Evolutionary conservation across 176 grass and related monocot species (phyloP).

Genomic region (Cenchrus fungigraminus): DNA sequence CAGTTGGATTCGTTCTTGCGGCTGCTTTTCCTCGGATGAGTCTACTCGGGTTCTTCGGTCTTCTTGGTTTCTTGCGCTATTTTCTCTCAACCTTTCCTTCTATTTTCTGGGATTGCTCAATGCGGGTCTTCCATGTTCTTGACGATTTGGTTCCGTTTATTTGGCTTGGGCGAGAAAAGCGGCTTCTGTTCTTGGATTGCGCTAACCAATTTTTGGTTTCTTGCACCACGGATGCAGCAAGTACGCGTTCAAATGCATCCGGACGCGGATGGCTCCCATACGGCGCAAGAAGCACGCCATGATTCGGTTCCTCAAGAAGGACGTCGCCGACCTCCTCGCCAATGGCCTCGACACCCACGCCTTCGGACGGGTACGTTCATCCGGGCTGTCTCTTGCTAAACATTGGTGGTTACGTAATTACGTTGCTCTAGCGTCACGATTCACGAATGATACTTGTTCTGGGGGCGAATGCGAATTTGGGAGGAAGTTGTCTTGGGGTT

Average conservation of each 20-base stretch:
- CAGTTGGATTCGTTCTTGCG: slow-evolving; percentile 4
- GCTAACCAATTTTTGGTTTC: slow-evolving; percentile 2
- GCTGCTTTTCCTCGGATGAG: neutral
- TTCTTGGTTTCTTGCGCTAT: slow-evolving; percentile 14
- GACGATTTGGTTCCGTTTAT: neutral
- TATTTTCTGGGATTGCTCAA: neutral
- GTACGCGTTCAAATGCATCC: slow-evolving; percentile 76
- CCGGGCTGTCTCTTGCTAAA: neutral
- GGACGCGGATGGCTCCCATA: slow-evolving; percentile 63
- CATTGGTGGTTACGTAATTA: neutral
- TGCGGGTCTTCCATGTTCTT: neutral
- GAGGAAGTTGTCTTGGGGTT: neutral
- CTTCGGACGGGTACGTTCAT: slow-evolving; percentile 61
- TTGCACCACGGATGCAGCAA: slow-evolving; percentile 56
- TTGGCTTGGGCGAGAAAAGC: neutral
- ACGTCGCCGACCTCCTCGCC: slow-evolving; percentile 86
- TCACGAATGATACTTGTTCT: neutral
- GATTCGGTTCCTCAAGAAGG: slow-evolving; percentile 87
- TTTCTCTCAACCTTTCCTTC: neutral
- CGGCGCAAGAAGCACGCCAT: slow-evolving; percentile 81
- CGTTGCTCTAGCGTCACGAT: neutral
- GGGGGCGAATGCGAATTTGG: neutral
- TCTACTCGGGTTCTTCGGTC: neutral
- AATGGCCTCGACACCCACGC: slow-evolving; percentile 70
- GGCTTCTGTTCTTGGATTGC: neutral